phyloP scores from a whole-genome alignment of 371 early-diverging fungal genomes.

The Mortierella sp. region DNA sequence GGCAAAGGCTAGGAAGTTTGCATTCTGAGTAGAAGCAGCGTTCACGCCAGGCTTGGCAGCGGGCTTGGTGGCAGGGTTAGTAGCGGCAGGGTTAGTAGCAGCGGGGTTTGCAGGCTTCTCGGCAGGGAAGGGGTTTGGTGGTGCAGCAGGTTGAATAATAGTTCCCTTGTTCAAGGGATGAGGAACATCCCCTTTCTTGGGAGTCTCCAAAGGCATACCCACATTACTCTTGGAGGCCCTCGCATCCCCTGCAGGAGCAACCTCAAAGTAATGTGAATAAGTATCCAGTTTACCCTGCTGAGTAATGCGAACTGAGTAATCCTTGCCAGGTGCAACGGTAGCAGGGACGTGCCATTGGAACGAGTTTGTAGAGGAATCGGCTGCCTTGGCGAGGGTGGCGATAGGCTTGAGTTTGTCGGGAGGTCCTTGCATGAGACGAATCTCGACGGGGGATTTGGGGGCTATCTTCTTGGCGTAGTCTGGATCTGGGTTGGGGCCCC shows the following conservation, averaged over 20 bases:
- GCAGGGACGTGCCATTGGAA: conserved; percentile 41
- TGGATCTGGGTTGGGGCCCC: conserved; percentile 56
- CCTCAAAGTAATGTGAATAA: conserved; percentile 58
- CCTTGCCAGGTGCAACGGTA: conserved; percentile 28
- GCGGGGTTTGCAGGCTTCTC: neutral
- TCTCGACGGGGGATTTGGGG: conserved; percentile 34
- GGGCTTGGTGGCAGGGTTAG: neutral
- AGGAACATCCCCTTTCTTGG: conserved; percentile 30
- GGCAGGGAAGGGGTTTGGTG: conserved; percentile 45
- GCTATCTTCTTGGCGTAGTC: conserved; percentile 25
- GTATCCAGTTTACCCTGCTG: conserved; percentile 34
- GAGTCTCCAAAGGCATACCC: conserved; percentile 36
- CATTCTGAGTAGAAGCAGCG: conserved; percentile 17
- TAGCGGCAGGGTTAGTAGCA: neutral
- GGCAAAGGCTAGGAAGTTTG: conserved; percentile 49
- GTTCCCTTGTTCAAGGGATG: conserved; percentile 27
- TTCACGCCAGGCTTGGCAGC: conserved; percentile 32
- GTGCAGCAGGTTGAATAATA: conserved; percentile 27
- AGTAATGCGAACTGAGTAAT: conserved; percentile 41
- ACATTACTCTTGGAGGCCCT: conserved; percentile 47
- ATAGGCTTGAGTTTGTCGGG: conserved; percentile 21
- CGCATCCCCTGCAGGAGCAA: conserved; percentile 34
- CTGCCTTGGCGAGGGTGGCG: conserved; percentile 9
- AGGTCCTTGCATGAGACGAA: conserved; percentile 47
- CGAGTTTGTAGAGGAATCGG: conserved; percentile 37